Conservation (phyloP, 192 early-diverging fungal species). For the Umbelopsis sp. region DNA sequence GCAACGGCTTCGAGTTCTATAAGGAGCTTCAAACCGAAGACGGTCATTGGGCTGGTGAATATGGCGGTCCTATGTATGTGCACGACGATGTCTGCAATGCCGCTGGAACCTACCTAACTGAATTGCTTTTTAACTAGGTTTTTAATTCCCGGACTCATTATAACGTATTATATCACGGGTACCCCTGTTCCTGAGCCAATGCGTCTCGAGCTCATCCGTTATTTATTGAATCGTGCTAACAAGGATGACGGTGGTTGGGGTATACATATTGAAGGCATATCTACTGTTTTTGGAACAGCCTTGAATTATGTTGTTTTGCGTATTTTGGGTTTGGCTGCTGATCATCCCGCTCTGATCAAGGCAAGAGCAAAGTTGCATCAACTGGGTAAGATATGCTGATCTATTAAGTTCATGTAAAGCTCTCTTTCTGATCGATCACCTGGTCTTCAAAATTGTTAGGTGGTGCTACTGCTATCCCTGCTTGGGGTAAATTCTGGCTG, state of each 20-base stretch:
- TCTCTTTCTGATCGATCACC: neutral
- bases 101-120: no score
- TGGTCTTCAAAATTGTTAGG: constrained; percentile 44
- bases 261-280: constrained; percentile 89
- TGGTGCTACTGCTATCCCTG: constrained; percentile 81
- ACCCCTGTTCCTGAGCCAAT: constrained; percentile 64
- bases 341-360: constrained; percentile 85
- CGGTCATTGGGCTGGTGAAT: constrained; percentile 95
- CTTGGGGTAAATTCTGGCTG: constrained; percentile 99
- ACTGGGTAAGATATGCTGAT: constrained; percentile 54
- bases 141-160: constrained; percentile 88
- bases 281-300: constrained; percentile 95
- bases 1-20: constrained; percentile 92
- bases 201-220: constrained; percentile 81
- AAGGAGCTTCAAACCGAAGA: constrained; percentile 85
- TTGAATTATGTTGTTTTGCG: constrained; percentile 93
- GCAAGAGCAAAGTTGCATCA: constrained; percentile 83
- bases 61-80: constrained; percentile 87
- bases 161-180: constrained; percentile 87
- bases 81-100: neutral
- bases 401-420: neutral
- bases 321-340: constrained; percentile 81
- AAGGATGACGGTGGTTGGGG: constrained; percentile 95
- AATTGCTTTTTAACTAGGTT: constrained; percentile 51
- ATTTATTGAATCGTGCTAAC: constrained; percentile 82